A percentile compares a stretch with the other conserved stretches of the same genome.
Evolutionary conservation across 2,329 filamentous ascomycete species (phyloP).

Genomic region (Sclerotinia nivalis): DNA sequence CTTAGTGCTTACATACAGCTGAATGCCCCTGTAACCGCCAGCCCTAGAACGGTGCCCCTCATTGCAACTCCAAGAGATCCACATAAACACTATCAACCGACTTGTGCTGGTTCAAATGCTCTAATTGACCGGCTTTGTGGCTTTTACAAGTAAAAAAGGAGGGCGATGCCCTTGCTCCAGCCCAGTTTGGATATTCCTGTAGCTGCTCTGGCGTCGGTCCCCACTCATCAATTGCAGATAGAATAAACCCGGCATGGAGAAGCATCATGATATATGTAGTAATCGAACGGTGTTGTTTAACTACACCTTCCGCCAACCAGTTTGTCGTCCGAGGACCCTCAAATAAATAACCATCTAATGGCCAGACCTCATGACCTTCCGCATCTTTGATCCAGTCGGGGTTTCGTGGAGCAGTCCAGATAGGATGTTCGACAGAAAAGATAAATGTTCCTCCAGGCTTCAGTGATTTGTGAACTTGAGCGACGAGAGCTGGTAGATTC

Average conservation of each 20-base stretch:
- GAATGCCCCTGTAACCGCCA: constrained; percentile 3
- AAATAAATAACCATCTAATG: constrained; percentile 46
- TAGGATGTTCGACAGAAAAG: constrained; percentile 52
- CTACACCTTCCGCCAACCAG: constrained; percentile 48
- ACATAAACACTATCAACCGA: background rate
- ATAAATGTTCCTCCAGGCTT: constrained; percentile 66
- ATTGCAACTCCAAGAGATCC: background rate
- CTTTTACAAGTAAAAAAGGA: background rate
- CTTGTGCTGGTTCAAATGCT: too few relatives aligned
- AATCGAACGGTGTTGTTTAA: constrained; percentile 51
- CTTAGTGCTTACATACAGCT: constrained; percentile 8
- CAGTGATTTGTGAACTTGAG: background rate
- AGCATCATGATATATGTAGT: constrained; percentile 29
- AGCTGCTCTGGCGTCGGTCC: constrained; percentile 31
- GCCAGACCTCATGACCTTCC: constrained; percentile 46
- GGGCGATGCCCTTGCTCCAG: constrained; percentile 8
- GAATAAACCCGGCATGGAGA: constrained; percentile 28
- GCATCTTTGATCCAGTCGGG: constrained; percentile 39
- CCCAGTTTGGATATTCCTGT: constrained; percentile 40
- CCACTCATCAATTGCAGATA: constrained; percentile 32
- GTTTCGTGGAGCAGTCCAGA: constrained; percentile 47
- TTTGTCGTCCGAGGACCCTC: constrained; percentile 47
- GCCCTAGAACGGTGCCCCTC: background rate
- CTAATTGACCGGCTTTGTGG: background rate
- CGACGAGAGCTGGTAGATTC: background rate